Conservation (phyloP, 225 moss, liverwort and hornwort genomes). For the Sphagnum tenellum region DNA sequence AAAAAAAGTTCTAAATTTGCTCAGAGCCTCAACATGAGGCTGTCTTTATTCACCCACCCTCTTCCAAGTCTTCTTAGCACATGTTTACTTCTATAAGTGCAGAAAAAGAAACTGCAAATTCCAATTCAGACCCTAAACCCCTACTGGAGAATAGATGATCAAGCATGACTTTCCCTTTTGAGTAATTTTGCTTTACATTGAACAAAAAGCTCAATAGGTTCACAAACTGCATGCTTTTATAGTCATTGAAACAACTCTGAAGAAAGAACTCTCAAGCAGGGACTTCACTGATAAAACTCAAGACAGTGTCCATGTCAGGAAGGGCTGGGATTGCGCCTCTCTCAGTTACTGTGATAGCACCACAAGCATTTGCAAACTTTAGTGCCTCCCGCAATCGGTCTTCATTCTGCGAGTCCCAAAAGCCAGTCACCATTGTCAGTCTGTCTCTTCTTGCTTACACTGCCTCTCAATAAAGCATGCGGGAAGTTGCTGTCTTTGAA, state of each 20-base stretch:
- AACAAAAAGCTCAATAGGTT: background rate
- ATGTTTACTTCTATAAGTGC: too few relatives aligned
- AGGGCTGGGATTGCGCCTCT: constrained; percentile 59
- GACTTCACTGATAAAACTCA: constrained; percentile 43
- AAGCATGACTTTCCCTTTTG: background rate
- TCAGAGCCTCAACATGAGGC: too few relatives aligned
- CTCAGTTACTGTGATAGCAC: constrained; percentile 53
- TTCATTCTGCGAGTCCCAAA: constrained; percentile 24
- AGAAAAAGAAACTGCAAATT: too few relatives aligned
- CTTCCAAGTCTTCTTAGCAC: too few relatives aligned
- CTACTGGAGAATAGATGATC: background rate
- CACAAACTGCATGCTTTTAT: constrained; percentile 2
- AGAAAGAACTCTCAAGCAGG: constrained; percentile 14
- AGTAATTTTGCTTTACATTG: too few relatives aligned
- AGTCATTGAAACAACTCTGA: constrained; percentile 1
- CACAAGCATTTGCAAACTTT: constrained; percentile 44
- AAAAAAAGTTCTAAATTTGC: too few relatives aligned
- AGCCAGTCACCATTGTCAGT: background rate
- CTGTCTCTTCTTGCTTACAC: too few relatives aligned
- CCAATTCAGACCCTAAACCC: background rate
- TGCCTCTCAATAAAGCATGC: background rate
- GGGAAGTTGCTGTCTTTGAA: background rate
- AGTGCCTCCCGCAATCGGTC: constrained; percentile 36
- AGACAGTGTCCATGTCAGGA: constrained; percentile 46
- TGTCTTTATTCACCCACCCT: too few relatives aligned